Base-by-base conservation (phyloP, 106 monocot genomes). In the Posidonia australis region DNA sequence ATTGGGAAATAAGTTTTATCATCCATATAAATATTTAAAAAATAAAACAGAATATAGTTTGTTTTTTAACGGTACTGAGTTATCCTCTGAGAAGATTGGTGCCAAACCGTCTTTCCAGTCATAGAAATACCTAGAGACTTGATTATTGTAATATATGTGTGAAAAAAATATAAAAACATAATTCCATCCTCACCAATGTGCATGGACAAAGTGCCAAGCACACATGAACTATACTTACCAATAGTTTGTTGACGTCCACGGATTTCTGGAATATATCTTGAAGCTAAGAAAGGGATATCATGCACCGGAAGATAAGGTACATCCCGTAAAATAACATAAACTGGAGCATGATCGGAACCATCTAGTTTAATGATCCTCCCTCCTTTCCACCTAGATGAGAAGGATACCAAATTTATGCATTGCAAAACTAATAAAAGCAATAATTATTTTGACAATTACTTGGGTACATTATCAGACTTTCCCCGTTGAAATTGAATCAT, bases 321-420 rank as follows among this genome's bases (percentile, higher is more conserved):
- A 71, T 75, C 75, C 64, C 32, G 70, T 30, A 98, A 73, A 31
- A 75, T 30, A 14, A 77, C 54, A 77, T 77, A 98, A 58, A 98
- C 87, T 62, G 98, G 91, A 58, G 81, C 59, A 77, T 98, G 98
- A 81, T 98, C 98, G 44, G 98, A 98, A 54, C 98, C 98, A 74
- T 98, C 91, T 54, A 98, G 63, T 71, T 91, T 98, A 58, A 58
- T 75, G 52, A 65, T 82, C 60, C 90, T 80, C 29, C 98, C 98
- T 44, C 98, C 98, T 61, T 85, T 83, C 98, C 85, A 98, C 80
- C 98, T 98, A 77, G 41, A 85, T 29, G 60, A 67, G 18, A 43
- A 46, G 36, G 20, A 68, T 46, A 27, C 61, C 43, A 49, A 44
- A 51, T 64, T 53, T 44, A 30, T 31, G 10, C 12, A 29, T 18